Base-by-base conservation (phyloP, 108 stramenopile species). In the Nitzschia sp. region DNA sequence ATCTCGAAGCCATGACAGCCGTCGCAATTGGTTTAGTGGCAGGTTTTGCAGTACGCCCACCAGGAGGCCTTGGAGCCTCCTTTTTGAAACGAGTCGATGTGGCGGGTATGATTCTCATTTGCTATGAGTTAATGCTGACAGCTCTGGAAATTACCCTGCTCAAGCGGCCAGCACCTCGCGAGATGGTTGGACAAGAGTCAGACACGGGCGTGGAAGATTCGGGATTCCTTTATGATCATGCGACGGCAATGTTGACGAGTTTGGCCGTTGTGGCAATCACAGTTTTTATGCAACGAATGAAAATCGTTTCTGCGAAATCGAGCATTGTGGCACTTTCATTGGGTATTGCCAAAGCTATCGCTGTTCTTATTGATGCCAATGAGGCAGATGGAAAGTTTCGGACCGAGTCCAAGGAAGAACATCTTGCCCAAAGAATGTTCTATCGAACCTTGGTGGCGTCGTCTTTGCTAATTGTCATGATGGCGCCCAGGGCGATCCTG, bases 21-120 rank as follows among this genome's bases (percentile, higher is more conserved):
- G 46, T 84, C 15, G 54, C 82, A 33, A 68, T 88, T 54, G 75
- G 78, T 9, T 49, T 85, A 24, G 77, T 89, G 30, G 73, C 76
- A 25, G 91, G 91, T 21, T 70, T 92, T 23, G 82, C 81, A 0
- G 65, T 79, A 19, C 83, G 91, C 23, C 74, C 91, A 11, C 46
- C 78, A 17, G 91, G 88, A 57, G 88, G 88, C 13, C 35, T 74
- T 5, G 82, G 82, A 5, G 61, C 72, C 26, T 36, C 62, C 19
- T 35, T 80, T 3, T 55, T 92, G 69, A 81, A 82, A 49, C 71
- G 78, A 36, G 68, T 82, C 30, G 91, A 92, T 70, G 59, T 80
- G 3, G 66, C 80, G 2, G 91, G 91, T 23, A 59, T 81, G 0
- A 51, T 83, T 19, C 57, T 88, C 28, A 64, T 78, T 34, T 31